Evolutionary conservation across 225 moss, liverwort and hornwort species (phyloP).

Genomic region (Lunularia cruciata): DNA sequence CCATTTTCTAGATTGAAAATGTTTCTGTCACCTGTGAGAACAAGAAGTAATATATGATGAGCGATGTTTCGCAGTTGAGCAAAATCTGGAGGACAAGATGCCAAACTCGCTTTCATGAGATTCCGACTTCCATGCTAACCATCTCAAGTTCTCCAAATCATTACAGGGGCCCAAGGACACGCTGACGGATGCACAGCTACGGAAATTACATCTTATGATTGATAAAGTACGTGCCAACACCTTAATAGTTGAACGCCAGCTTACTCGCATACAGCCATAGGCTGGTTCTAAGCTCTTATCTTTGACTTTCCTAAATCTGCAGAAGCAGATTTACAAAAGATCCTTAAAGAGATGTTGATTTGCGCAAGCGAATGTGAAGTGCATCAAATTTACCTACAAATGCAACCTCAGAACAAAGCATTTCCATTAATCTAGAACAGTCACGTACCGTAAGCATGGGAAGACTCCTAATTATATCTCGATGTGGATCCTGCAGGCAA

Average conservation of each 20-base stretch:
- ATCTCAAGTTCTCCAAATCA: no score
- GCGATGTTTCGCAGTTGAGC: no score
- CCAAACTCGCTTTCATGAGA: not conserved
- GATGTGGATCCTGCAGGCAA: conserved; percentile 39
- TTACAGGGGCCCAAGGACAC: conserved; percentile 69
- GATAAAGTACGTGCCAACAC: conserved; percentile 45
- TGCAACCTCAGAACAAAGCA: no score
- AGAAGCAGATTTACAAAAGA: not conserved
- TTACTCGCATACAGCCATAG: no score
- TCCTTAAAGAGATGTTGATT: not conserved
- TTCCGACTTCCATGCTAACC: not conserved
- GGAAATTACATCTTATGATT: conserved; percentile 67
- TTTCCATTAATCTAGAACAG: no score
- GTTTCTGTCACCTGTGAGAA: no score
- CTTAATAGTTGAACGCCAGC: no score
- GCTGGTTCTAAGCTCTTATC: no score
- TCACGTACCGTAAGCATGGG: no score
- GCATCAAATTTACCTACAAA: not conserved
- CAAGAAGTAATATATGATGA: no score
- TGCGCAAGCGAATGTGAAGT: not conserved
- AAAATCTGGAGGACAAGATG: not conserved
- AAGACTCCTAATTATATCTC: not conserved
- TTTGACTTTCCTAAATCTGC: not conserved
- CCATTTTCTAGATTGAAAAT: no score
- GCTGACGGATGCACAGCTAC: conserved; percentile 65